Base-by-base conservation (phyloP, 768 basidiomycete species). In the Ephemerocybe angulata region DNA sequence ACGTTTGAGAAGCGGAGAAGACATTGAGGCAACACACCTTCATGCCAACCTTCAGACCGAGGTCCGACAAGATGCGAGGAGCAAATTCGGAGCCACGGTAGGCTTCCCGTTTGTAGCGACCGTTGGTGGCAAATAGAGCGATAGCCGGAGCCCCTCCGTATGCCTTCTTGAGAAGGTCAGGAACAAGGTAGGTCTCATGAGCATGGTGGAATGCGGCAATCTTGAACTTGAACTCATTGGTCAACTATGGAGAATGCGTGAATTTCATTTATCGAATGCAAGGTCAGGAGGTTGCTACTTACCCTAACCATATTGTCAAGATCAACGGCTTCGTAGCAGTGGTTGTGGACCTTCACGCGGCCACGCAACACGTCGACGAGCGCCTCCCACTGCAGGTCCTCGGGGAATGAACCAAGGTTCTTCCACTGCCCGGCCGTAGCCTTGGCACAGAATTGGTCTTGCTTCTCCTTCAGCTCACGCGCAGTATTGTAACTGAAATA, bases 151-250 rank as follows among this genome's bases (percentile, higher is more conserved):
- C 72, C 15, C 74, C 76, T 78, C 80, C 89, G 64, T 78, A 91
- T 40, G 82, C 81, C 59, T 80, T 79, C 72, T 88, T 90, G 60
- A 95, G 72, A 1, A 88, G 67, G 44, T 86, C 85, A 0, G 91
- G 88, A n/a, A 93, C 87, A n/a, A 93, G 79, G 65, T 87, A 93
- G 0, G 89, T 83, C 63, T 92, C 88, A 57, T 87, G 85, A 0
- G 90, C 90, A 53, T 86, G 84, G 56, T 91, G 90, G 67, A 90
- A 84, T 1, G 85, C 84, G 4, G 87, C 84, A 50, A 91, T 80
- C 2, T 82, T 76, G 66, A 89, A 88, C 61, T 86, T 79, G 58
- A 86, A 87, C 64, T 87, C 85, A 63, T 86, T 81, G 7, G 81
- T 77, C 29, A 85, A 69, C 69, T 75, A 51, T 15, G 28, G 6